Conservation (phyloP, 495 filamentous ascomycete species). For the Ramalina intermedia region DNA sequence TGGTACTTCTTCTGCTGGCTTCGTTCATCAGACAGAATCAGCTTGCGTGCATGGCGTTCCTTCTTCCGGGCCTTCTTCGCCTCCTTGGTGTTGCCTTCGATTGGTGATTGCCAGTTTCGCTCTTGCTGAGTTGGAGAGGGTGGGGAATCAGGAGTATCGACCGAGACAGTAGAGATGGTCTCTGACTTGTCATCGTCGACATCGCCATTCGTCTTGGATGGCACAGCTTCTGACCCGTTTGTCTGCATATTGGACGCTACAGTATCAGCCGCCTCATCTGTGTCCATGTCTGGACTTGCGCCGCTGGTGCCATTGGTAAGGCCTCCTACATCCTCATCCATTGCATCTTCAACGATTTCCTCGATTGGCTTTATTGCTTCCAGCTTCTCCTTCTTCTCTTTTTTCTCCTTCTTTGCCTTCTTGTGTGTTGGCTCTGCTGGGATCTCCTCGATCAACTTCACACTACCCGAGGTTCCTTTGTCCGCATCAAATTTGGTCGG, state of each 20-base stretch:
- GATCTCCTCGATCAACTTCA: conserved; percentile 34
- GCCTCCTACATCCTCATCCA: conserved; percentile 26
- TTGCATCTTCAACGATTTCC: conserved; percentile 23
- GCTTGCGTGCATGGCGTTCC: conserved; percentile 18
- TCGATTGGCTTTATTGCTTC: conserved; percentile 29
- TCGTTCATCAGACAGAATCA: conserved; percentile 26
- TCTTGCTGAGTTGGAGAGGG: conserved; percentile 17
- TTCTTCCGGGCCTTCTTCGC: conserved; percentile 21
- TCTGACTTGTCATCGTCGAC: conserved; percentile 19
- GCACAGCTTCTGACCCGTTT: neutral
- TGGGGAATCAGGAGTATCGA: conserved; percentile 17
- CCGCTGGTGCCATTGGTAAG: neutral
- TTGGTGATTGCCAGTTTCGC: conserved; percentile 20
- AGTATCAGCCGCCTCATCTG: neutral
- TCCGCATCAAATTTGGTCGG: conserved; percentile 34
- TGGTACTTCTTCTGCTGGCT: conserved; percentile 31
- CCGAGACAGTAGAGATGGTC: conserved; percentile 18
- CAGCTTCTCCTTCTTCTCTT: conserved; percentile 12
- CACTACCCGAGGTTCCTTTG: conserved; percentile 29
- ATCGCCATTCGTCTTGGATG: conserved; percentile 8
- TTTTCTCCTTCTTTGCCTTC: conserved; percentile 13
- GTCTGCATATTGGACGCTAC: neutral
- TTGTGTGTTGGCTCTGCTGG: conserved; percentile 12
- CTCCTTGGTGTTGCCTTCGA: conserved; percentile 18
- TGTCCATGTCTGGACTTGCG: neutral